These are phyloP conservation scores for Fennellomyces sp. DNA, from an alignment of 371 early-diverging fungal genomes.

Conservation along the genomic window DNA sequence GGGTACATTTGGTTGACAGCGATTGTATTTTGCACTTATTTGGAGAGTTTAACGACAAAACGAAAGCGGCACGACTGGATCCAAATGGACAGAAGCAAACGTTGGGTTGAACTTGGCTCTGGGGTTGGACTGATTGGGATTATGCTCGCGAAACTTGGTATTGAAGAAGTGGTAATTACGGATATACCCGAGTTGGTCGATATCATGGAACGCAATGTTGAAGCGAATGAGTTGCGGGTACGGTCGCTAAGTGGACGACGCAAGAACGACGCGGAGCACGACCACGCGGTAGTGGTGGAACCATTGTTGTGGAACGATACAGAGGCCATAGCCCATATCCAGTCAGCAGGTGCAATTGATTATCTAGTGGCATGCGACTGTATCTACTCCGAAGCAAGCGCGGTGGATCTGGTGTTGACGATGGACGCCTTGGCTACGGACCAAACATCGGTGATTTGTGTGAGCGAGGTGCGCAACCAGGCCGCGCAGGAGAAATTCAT, in stretches of 20 bases:
- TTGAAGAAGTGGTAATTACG: slow-evolving; percentile 47
- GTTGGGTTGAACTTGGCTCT: slow-evolving; percentile 56
- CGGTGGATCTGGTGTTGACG: slow-evolving; percentile 47
- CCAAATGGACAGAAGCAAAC: slow-evolving; percentile 37
- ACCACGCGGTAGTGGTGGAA: slow-evolving; percentile 30
- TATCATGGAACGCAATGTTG: slow-evolving; percentile 48
- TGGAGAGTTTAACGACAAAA: slow-evolving; percentile 25
- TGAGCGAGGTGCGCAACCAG: slow-evolving; percentile 56
- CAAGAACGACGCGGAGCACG: slow-evolving; percentile 31
- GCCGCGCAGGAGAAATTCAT: slow-evolving; percentile 55
- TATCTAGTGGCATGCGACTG: slow-evolving; percentile 57
- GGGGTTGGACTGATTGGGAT: slow-evolving; percentile 57
- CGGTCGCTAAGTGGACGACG: slow-evolving; percentile 41
- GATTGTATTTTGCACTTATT: slow-evolving; percentile 49
- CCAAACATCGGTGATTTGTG: slow-evolving; percentile 47
- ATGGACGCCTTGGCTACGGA: slow-evolving; percentile 39
- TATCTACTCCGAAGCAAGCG: slow-evolving; percentile 60
- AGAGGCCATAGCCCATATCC: slow-evolving; percentile 33
- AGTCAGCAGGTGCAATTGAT: slow-evolving; percentile 40
- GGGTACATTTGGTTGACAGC: slow-evolving; percentile 53
- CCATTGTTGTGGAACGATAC: slow-evolving; percentile 50
- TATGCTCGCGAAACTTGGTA: slow-evolving; percentile 47
- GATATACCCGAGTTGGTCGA: slow-evolving; percentile 48
- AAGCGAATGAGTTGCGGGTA: slow-evolving; percentile 36
- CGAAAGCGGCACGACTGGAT: slow-evolving; percentile 36